Base-by-base conservation (phyloP, 1,284 basidiomycete species). In the Boletus sp. region DNA sequence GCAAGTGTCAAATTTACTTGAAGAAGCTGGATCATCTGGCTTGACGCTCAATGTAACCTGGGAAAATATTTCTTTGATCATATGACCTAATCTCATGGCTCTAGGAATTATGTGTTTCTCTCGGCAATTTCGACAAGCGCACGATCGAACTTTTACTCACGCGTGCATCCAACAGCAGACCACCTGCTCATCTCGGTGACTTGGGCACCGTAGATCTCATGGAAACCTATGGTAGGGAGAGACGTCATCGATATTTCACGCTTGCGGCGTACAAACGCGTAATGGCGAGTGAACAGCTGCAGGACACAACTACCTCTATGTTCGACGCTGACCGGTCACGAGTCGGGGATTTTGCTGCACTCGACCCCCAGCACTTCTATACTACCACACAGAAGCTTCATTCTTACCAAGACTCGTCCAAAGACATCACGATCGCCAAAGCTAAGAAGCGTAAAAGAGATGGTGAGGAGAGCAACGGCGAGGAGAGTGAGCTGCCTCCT, bases 221-320 rank as follows among this genome's bases (percentile, higher is more conserved):
- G 76, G 92, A 94, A 70, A 90, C 83, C 1, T 78, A 80, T 63
- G 91, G 91, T 6, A 84, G 92, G 46, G 89, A 94, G 74, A 85
- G 90, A 36, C 84, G 89, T 20, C 85, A 90, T 71, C 80, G 90
- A 61, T 92, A 90, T 70, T 92, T 85, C 73, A 91, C 89, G 1
- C 69, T 86, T 53, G 77, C 79, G 2, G 80, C 83, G 42, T 91
- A 86, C 70, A 78, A 74, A 29, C 70, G 74, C 37, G 76, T 90
- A 46, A 76, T 88, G 46, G 75, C 76, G 4, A 76, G 77, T 56
- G 88, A 91, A 72, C 78, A 79, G 9, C 74, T 91, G 41, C 81
- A 87, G 63, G 78, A 82, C 56, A 65, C 72, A 3, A 70, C 73
- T 27, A 72, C 73, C 13, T 74, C 75, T 8, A 79, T 80, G 61